Evolutionary conservation across 345 rosid genomes (phyloP).

Genomic region (Orychophragmus violaceus): DNA sequence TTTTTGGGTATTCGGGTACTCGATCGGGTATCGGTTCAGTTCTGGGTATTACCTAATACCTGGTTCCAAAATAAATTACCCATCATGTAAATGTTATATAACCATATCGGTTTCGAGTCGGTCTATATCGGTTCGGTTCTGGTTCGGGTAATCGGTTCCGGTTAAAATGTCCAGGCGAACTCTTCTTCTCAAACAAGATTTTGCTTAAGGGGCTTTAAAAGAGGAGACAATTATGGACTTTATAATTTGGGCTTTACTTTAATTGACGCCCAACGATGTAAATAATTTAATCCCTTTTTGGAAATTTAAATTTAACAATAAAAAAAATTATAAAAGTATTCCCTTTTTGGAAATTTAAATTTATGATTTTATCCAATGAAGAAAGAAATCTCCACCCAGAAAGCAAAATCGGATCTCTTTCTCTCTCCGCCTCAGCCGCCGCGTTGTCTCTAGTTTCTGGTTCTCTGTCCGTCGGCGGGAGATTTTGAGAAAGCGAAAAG

Average conservation of each 20-base stretch:
- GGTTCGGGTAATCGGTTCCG: too few relatives aligned
- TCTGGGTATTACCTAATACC: too few relatives aligned
- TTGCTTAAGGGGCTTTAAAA: background rate
- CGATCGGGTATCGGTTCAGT: too few relatives aligned
- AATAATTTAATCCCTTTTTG: too few relatives aligned
- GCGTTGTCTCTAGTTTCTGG: background rate
- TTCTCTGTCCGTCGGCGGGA: slow-evolving; percentile 19
- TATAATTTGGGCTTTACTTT: background rate
- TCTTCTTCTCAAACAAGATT: background rate
- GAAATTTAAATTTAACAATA: background rate
- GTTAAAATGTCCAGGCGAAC: too few relatives aligned
- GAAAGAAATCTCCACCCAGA: background rate
- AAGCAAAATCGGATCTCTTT: slow-evolving; percentile 3
- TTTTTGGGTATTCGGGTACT: too few relatives aligned
- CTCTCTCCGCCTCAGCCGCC: slow-evolving; percentile 12
- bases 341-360: background rate
- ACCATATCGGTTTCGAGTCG: too few relatives aligned
- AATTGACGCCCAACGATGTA: background rate
- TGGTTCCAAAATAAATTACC: too few relatives aligned
- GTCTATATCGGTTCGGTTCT: too few relatives aligned
- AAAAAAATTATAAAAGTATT: background rate
- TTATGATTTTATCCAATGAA: background rate
- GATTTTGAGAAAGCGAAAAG: background rate
- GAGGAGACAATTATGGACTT: background rate
- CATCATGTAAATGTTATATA: too few relatives aligned